These are phyloP conservation scores for Daldinia decipiens DNA, from an alignment of 495 filamentous ascomycete species.

Conservation along the genomic window DNA sequence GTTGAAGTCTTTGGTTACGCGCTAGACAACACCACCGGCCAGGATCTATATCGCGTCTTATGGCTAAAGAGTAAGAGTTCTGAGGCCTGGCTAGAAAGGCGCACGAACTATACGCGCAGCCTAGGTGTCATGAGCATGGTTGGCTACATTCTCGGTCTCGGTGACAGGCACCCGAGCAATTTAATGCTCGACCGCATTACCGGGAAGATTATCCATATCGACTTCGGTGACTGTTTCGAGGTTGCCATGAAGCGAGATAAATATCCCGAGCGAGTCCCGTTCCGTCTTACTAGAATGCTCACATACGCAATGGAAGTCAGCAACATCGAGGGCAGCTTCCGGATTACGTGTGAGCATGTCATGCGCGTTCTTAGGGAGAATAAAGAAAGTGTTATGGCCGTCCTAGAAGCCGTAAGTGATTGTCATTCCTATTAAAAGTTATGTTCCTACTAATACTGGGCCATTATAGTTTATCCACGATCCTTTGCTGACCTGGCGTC, in stretches of 20 bases:
- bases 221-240: slow-evolving; percentile 99
- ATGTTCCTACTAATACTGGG: slow-evolving; percentile 37
- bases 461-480: slow-evolving; percentile 89
- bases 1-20: slow-evolving; percentile 99
- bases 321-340: slow-evolving; percentile 98
- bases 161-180: slow-evolving; percentile 96
- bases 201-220: slow-evolving; percentile 96
- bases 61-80: slow-evolving; percentile 99
- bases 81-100: slow-evolving; percentile 94
- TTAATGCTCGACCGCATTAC: slow-evolving; percentile 95
- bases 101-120: slow-evolving; percentile 97
- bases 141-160: slow-evolving; percentile 95
- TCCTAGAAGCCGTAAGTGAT: slow-evolving; percentile 89
- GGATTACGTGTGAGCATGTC: slow-evolving; percentile 96
- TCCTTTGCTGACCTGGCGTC: slow-evolving; percentile 94
- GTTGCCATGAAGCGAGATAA: slow-evolving; percentile 99
- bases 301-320: slow-evolving; percentile 99
- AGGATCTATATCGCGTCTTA: slow-evolving; percentile 95
- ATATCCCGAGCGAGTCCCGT: slow-evolving; percentile 96
- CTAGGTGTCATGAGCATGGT: slow-evolving; percentile 99
- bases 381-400: slow-evolving; percentile 98
- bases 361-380: slow-evolving; percentile 97
- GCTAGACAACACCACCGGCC: slow-evolving; percentile 97
- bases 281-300: slow-evolving; percentile 97
- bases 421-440: slow-evolving; percentile 7